These are phyloP conservation scores for Botryotinia globosa DNA, from an alignment of 2,329 filamentous ascomycete species.

Conservation along the genomic window DNA sequence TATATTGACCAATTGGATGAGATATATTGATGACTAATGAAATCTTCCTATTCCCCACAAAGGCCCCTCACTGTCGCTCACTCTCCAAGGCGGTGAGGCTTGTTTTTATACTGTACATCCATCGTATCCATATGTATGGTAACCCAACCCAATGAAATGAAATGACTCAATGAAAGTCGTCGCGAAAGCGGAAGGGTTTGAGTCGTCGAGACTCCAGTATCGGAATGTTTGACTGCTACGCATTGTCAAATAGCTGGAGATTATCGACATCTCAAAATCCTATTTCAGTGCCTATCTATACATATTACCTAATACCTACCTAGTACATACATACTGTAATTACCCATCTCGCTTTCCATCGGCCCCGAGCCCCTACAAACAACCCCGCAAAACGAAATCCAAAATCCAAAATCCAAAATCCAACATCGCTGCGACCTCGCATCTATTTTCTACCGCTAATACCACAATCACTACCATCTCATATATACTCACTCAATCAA, in stretches of 20 bases:
- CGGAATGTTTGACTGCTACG: neutral
- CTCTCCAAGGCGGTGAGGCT: neutral
- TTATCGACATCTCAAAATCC: too few species aligned
- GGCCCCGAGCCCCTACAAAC: too few species aligned
- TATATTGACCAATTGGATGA: neutral
- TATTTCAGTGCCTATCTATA: too few species aligned
- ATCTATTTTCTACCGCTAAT: too few species aligned
- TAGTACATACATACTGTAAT: too few species aligned
- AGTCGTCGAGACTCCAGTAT: neutral
- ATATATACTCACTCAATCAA: neutral
- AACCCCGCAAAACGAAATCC: too few species aligned
- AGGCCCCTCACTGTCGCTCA: neutral
- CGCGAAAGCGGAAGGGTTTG: neutral
- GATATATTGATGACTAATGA: neutral
- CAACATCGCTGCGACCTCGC: too few species aligned
- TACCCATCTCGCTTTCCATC: too few species aligned
- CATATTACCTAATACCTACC: too few species aligned
- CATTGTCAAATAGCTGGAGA: too few species aligned
- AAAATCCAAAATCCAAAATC: too few species aligned
- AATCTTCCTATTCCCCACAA: neutral
- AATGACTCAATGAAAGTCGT: neutral
- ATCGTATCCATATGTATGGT: neutral
- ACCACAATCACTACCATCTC: too few species aligned
- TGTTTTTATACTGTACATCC: neutral
- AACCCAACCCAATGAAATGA: neutral